Percentiles rank a stretch among this genome's conserved stretches.
Evolutionary conservation across 768 basidiomycete species (phyloP).

Genomic region (Phlebiopsis gigantea): DNA sequence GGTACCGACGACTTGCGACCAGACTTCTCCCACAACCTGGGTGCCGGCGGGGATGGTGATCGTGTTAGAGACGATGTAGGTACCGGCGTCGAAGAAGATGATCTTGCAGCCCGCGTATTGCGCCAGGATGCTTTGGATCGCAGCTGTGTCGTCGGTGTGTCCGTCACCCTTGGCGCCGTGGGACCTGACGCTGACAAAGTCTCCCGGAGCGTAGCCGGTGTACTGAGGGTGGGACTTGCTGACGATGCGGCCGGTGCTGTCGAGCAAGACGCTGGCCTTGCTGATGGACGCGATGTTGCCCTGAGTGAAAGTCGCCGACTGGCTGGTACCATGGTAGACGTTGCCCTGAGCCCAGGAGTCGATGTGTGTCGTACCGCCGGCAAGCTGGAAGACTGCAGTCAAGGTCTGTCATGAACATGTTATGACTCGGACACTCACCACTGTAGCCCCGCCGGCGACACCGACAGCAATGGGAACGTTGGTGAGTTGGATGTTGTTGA

Average conservation of each 20-base stretch:
- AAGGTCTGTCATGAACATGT: neutral
- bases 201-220: constrained; percentile 48
- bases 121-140: constrained; percentile 53
- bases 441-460: constrained; percentile 41
- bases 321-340: constrained; percentile 50
- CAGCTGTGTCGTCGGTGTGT: constrained; percentile 66
- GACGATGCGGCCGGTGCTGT: constrained; percentile 54
- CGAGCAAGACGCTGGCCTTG: constrained; percentile 54
- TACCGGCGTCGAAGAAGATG: constrained; percentile 73
- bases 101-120: constrained; percentile 74
- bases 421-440: constrained; percentile 22
- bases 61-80: constrained; percentile 42
- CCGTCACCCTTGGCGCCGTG: constrained; percentile 72
- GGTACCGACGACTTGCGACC: constrained; percentile 42
- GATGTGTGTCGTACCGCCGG: constrained; percentile 48
- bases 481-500: constrained; percentile 57
- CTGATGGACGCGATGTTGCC: constrained; percentile 39
- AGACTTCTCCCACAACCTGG: constrained; percentile 43
- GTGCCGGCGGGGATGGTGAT: constrained; percentile 42
- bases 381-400: constrained; percentile 25
- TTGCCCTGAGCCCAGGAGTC: constrained; percentile 76
- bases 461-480: constrained; percentile 62
- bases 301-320: constrained; percentile 43
- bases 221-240: constrained; percentile 59
- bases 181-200: constrained; percentile 68